Evolutionary conservation across 495 filamentous ascomycete genomes (phyloP).

Genomic region (Tuber microsphaerosporum): DNA sequence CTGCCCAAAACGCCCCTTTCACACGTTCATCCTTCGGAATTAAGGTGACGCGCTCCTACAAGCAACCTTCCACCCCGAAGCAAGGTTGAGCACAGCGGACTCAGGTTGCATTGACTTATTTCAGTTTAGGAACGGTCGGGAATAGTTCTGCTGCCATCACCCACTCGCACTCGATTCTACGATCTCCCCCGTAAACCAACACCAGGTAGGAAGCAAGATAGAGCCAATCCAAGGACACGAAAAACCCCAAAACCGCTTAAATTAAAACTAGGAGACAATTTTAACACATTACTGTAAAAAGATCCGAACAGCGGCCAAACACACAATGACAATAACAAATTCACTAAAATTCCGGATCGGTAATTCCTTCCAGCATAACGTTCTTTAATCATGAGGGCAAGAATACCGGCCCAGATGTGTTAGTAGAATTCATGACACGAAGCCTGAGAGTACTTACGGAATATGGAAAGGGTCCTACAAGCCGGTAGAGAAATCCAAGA

Average conservation of each 20-base stretch:
- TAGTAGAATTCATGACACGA: background rate
- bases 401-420: background rate
- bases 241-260: background rate
- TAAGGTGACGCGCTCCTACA: too few relatives aligned
- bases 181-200: too few relatives aligned
- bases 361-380: background rate
- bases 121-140: too few relatives aligned
- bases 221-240: background rate
- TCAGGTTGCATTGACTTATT: too few relatives aligned
- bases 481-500: background rate
- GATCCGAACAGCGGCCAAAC: background rate
- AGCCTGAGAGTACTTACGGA: background rate
- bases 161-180: too few relatives aligned
- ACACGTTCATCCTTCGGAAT: too few relatives aligned
- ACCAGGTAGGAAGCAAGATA: background rate
- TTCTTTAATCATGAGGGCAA: background rate
- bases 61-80: too few relatives aligned
- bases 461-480: background rate
- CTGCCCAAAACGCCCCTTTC: too few relatives aligned
- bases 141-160: too few relatives aligned
- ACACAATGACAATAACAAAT: background rate
- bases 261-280: background rate
- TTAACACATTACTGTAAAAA: background rate
- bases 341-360: background rate
- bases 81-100: too few relatives aligned